phyloP scores from a whole-genome alignment of 148 eudicot genomes.

The Tetragonia tetragonoides region DNA sequence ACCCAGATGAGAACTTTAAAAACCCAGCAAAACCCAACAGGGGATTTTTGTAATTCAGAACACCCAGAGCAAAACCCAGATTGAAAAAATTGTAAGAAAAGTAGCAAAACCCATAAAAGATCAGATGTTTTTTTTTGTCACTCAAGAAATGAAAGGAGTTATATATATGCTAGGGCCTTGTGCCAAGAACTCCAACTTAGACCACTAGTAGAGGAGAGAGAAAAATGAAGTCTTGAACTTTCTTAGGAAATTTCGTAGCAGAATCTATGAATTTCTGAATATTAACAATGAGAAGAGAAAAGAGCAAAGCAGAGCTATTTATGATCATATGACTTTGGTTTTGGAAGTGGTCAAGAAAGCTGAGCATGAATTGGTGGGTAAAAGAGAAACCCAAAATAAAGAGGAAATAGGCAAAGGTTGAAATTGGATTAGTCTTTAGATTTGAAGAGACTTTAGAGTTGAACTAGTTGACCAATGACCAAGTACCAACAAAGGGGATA shows the following conservation, averaged over 20 bases:
- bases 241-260: slow-evolving; percentile 18
- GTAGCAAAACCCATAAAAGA: background rate
- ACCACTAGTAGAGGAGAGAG: slow-evolving; percentile 4
- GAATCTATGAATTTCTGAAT: background rate
- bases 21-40: slow-evolving; percentile 14
- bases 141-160: background rate
- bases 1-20: slow-evolving; percentile 25
- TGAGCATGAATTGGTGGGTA: slow-evolving; percentile 4
- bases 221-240: slow-evolving; percentile 3
- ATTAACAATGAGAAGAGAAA: background rate
- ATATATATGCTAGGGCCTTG: slow-evolving; percentile 5
- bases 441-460: slow-evolving; percentile 11
- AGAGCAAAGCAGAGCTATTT: background rate
- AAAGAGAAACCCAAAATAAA: background rate
- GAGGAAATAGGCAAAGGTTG: slow-evolving; percentile 7
- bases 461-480: background rate
- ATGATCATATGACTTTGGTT: background rate
- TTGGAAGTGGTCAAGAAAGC: slow-evolving; percentile 2
- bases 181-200: slow-evolving; percentile 18
- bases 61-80: slow-evolving; percentile 14
- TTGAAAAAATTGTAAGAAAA: slow-evolving; percentile 10
- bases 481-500: background rate
- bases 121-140: background rate
- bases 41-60: slow-evolving; percentile 13
- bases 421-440: slow-evolving; percentile 22